Conservation (phyloP, 768 basidiomycete genomes). For the Hydnum rufescens region DNA sequence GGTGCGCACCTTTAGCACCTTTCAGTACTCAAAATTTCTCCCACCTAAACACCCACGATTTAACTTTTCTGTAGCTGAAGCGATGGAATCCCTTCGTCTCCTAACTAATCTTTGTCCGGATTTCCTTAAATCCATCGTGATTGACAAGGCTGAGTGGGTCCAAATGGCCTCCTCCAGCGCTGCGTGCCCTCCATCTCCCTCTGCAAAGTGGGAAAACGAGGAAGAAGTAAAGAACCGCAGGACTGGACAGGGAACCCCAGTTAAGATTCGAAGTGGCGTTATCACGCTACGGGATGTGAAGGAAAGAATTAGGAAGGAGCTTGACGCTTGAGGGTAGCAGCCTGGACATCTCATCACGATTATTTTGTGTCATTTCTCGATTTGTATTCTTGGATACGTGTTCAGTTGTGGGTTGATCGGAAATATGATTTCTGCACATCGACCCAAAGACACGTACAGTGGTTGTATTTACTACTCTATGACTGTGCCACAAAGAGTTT, state of each 20-base stretch:
- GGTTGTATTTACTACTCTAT: not conserved
- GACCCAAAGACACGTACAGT: too few relatives aligned
- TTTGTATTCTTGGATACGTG: not conserved
- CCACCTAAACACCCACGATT: not conserved
- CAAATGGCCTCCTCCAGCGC: conserved; percentile 7
- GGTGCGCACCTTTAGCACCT: conserved; percentile 3
- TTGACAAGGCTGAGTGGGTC: conserved; percentile 7
- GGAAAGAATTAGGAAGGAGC: conserved; percentile 8
- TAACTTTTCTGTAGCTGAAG: conserved; percentile 4
- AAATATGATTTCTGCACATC: too few relatives aligned
- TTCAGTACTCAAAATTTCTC: not conserved
- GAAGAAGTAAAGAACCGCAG: conserved; percentile 8
- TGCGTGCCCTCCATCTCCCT: conserved; percentile 1
- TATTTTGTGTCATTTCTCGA: not conserved
- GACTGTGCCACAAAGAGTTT: conserved; percentile 57
- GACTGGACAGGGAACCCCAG: not conserved
- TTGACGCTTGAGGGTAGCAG: conserved; percentile 5
- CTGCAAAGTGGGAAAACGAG: conserved; percentile 4
- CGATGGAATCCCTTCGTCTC: conserved; percentile 4
- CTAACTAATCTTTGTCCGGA: conserved; percentile 7
- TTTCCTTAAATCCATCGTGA: conserved; percentile 4
- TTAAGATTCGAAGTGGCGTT: not conserved
- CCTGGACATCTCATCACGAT: too few relatives aligned
- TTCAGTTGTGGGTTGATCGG: too few relatives aligned
- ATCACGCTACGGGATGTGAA: conserved; percentile 8